A percentile compares a stretch with the other conserved stretches of the same genome.
Evolutionary conservation across 805 yeast species (phyloP).

Genomic region (Starmerella sirachaensis): DNA sequence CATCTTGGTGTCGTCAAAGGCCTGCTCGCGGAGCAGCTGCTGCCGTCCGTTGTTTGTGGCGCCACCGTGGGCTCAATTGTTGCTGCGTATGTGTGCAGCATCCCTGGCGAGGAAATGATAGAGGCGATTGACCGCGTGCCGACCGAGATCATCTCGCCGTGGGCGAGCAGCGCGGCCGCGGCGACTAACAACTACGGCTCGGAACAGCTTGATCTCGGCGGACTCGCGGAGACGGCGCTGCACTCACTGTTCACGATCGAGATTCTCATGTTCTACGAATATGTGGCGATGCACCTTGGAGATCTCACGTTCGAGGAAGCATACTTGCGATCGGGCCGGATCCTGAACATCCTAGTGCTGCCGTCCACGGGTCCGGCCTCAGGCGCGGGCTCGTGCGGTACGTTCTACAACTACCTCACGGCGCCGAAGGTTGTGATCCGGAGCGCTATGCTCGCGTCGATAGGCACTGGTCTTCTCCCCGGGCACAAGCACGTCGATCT

Average conservation of each 20-base stretch:
- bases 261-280: constrained; percentile 62
- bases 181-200: background rate
- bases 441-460: constrained; percentile 67
- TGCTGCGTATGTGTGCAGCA: constrained; percentile 71
- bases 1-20: constrained; percentile 89
- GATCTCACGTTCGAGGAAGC: constrained; percentile 91
- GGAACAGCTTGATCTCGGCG: constrained; percentile 25
- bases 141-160: constrained; percentile 9
- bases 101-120: constrained; percentile 52
- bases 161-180: constrained; percentile 1
- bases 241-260: constrained; percentile 81
- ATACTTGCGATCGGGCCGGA: constrained; percentile 60
- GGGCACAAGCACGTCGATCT: constrained; percentile 44
- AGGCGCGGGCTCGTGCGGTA: constrained; percentile 38
- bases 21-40: constrained; percentile 54
- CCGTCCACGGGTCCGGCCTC: too few species aligned
- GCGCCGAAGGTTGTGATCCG: constrained; percentile 77
- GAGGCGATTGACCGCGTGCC: constrained; percentile 30
- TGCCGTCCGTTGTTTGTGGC: constrained; percentile 82
- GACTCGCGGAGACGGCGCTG: constrained; percentile 61
- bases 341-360: constrained; percentile 73
- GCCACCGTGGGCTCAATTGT: constrained; percentile 90
- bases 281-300: constrained; percentile 63
- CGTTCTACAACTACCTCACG: constrained; percentile 62
- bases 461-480: constrained; percentile 47